Evolutionary conservation across 1,284 basidiomycete genomes (phyloP), one percentile per base, ranked within the genome.

Genomic region (Sanghuangporus sanghuang): DNA sequence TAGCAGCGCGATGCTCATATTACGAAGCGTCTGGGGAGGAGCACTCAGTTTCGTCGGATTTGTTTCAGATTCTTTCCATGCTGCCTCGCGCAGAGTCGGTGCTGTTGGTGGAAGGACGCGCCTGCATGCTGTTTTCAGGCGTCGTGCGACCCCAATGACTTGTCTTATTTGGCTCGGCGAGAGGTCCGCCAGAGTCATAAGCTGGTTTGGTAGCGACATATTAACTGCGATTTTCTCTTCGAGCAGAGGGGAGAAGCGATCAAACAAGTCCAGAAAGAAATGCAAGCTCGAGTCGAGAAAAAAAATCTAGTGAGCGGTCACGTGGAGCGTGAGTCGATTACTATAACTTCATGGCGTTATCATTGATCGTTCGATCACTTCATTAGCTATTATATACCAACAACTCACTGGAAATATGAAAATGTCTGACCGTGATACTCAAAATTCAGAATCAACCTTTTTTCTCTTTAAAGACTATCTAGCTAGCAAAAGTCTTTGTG

Each of bases 161-260:
- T 83, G 81, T 56, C 79, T 72, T 48, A 96, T 92, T 71, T 95
- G 90, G 0, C 80, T 78, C 7, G 83, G 84, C 39, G 80, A 81
- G 23, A 96, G 82, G 78, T 96, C 93, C 9, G 93, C 94, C 66
- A 96, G 79, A 7, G 90, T 90, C 83, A 95, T 85, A 0, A 96
- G 78, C 53, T 8, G 16, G 0, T 14, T 8, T 4, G 53, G 53
- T 16, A 54, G 35, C 14, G 53, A 32, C 53, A 72, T 91, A 9
- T 18, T 14, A 27, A 14, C 35, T 35, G 6, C 11, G 18, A n/a
- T 52, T 23, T n/a, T 23, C 27, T 27, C 8, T 52, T 52, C 23
- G 50, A 35, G n/a, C 1, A 35, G 50, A 52, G 1, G 2, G 14
- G 23, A 11, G 18, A 14, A 32, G 14, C 6, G 3, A 21, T 27